Percentiles rank a stretch among this genome's conserved stretches.
phyloP scores from a whole-genome alignment of 179 eudicot species.

The Nepenthes alata region DNA sequence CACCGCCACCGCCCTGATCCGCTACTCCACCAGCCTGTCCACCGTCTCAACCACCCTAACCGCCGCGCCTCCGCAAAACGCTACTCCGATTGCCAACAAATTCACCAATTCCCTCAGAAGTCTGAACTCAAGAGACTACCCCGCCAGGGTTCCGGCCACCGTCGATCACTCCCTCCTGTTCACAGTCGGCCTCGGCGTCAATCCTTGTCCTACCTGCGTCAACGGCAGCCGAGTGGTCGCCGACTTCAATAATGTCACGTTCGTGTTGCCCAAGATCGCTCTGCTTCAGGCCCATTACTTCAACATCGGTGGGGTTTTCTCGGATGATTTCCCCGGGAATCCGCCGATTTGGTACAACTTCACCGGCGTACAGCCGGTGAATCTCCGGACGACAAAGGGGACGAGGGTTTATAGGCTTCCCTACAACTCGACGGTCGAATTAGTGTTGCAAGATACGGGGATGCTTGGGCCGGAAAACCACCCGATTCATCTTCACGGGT shows the following conservation, averaged over 20 bases:
- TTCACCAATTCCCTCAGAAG: slow-evolving; percentile 22
- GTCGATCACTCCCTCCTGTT: slow-evolving; percentile 28
- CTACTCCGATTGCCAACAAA: slow-evolving; percentile 22
- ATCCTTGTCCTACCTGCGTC: slow-evolving; percentile 27
- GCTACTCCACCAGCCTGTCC: slow-evolving; percentile 11
- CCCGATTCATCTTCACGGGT: slow-evolving; percentile 13
- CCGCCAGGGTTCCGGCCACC: slow-evolving; percentile 22
- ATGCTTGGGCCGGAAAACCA: slow-evolving; percentile 10
- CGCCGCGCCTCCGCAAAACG: slow-evolving; percentile 23
- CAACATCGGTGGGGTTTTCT: slow-evolving; percentile 3
- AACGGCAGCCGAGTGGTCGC: slow-evolving; percentile 14
- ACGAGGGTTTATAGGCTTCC: slow-evolving; percentile 4
- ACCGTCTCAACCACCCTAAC: slow-evolving; percentile 18
- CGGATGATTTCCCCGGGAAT: slow-evolving; percentile 8
- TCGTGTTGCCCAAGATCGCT: slow-evolving; percentile 7
- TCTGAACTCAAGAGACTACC: slow-evolving; percentile 27
- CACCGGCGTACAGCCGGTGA: slow-evolving; percentile 7
- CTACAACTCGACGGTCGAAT: slow-evolving; percentile 5
- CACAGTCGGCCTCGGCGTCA: slow-evolving; percentile 27
- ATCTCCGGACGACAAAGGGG: slow-evolving; percentile 5
- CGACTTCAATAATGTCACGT: slow-evolving; percentile 8
- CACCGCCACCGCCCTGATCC: slow-evolving; percentile 25
- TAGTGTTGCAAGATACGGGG: slow-evolving; percentile 13
- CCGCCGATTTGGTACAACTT: slow-evolving; percentile 3
- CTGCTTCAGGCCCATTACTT: slow-evolving; percentile 8